Percentiles rank a stretch among this genome's conserved stretches.
These are phyloP conservation scores for Helichrysum umbraculigerum DNA, from an alignment of 129 eudicot species.

Conservation along the genomic window DNA sequence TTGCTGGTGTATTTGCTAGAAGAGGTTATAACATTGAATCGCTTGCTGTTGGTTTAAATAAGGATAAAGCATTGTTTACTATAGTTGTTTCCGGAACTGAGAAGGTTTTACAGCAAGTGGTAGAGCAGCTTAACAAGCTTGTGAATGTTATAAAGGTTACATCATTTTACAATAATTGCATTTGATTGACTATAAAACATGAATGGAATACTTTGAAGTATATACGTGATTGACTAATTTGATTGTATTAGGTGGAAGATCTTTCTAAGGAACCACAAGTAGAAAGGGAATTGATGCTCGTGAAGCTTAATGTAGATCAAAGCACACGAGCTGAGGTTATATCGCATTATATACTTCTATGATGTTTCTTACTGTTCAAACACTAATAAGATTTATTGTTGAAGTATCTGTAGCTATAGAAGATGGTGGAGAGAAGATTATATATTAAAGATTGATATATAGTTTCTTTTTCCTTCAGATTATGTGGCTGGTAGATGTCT, in stretches of 20 bases:
- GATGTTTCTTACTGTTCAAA: slow-evolving; percentile 8
- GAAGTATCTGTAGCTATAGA: background rate
- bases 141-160: slow-evolving; percentile 84
- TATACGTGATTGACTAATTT: background rate
- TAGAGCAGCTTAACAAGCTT: slow-evolving; percentile 92
- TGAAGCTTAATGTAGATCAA: slow-evolving; percentile 71
- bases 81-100: slow-evolving; percentile 89
- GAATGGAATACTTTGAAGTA: background rate
- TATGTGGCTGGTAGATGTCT: slow-evolving; percentile 86
- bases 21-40: slow-evolving; percentile 96
- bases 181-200: background rate
- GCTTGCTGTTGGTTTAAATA: slow-evolving; percentile 93
- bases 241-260: slow-evolving; percentile 73
- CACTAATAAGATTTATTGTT: background rate
- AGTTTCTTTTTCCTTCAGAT: slow-evolving; percentile 48
- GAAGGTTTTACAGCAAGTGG: slow-evolving; percentile 78
- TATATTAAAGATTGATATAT: slow-evolving; percentile 10
- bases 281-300: slow-evolving; percentile 93
- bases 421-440: background rate
- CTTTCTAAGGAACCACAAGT: slow-evolving; percentile 87
- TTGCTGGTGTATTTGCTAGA: slow-evolving; percentile 93
- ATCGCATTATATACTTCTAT: slow-evolving; percentile 23
- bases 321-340: slow-evolving; percentile 68
- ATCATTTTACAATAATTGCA: background rate
- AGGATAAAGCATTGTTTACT: slow-evolving; percentile 91